These are phyloP conservation scores for Saccharomycopsis oosterbeekiorum DNA, from an alignment of 805 yeast genomes.

Conservation along the genomic window DNA sequence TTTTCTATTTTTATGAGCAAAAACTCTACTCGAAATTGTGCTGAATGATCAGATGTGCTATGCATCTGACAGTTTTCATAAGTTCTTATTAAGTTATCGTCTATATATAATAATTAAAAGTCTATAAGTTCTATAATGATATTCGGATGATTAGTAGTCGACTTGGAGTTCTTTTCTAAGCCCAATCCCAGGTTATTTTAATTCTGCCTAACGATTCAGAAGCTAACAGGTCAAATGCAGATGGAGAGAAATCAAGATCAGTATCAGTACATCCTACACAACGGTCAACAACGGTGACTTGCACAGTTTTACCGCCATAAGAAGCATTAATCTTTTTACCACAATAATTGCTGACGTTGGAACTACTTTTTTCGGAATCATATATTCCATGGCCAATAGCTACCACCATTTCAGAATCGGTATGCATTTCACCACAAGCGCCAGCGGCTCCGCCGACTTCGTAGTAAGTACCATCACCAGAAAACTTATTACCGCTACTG, in stretches of 20 bases:
- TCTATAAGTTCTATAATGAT: neutral
- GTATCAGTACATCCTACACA: conserved; percentile 38
- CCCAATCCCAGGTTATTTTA: conserved; percentile 10
- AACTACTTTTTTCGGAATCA: conserved; percentile 19
- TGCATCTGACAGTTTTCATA: neutral
- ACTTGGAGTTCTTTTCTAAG: neutral
- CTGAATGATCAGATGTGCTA: neutral
- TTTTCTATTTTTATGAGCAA: too few relatives aligned
- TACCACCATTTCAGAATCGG: conserved; percentile 26
- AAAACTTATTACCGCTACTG: conserved; percentile 17
- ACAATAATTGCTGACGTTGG: conserved; percentile 33
- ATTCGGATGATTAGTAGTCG: too few relatives aligned
- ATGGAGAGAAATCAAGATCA: conserved; percentile 46
- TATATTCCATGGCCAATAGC: conserved; percentile 40
- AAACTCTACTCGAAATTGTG: too few relatives aligned
- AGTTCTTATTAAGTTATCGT: too few relatives aligned
- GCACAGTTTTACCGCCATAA: conserved; percentile 39
- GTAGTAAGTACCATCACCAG: conserved; percentile 29
- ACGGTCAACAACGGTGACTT: conserved; percentile 44
- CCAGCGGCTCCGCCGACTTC: conserved; percentile 24
- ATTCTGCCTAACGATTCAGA: conserved; percentile 21
- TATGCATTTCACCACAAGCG: conserved; percentile 9
- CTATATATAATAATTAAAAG: neutral
- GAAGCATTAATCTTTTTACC: conserved; percentile 39
- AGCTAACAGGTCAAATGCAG: conserved; percentile 40